Base-by-base conservation (phyloP, 148 eudicot species). In the Rhododendron henanense region DNA sequence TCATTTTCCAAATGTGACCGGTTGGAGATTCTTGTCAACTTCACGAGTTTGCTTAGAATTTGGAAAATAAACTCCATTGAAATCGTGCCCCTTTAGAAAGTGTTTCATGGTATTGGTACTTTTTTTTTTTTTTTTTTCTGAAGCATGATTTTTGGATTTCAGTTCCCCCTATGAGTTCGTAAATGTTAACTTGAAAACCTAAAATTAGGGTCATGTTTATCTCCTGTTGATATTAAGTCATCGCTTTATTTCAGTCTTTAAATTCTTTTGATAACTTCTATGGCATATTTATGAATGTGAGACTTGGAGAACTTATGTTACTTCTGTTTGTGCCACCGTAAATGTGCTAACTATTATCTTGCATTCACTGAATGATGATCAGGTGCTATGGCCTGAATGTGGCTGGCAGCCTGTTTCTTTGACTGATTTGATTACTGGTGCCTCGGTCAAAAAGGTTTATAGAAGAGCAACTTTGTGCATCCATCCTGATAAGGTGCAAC, bases 361-460 rank as follows among this genome's bases (percentile, higher is more conserved):
- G 1, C 10, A 33, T 82, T 23, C 77, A 2, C 83, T 85, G 44
- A 74, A 65, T 50, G 84, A 85, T 85, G 78, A 55, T 80, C 88
- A 97, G 99, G 99, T 97, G 83, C 94, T 97, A 81, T 97, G 99
- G 99, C 98, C 99, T 74, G 98, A 92, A 92, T 93, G 99, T 88
- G 99, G 99, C 74, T 97, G 99, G 99, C 98, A 95, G 87, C 96
- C 99, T 87, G 98, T 95, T 91, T 95, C 99, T 59, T 91, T 95
- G 93, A 97, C 98, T 18, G 99, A 97, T 90, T 89, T 97, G 89
- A 97, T 97, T 33, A 91, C 92, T 55, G 98, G 91, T 85, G 95
- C 94, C 18, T 87, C 94, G 19, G 99, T 97, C 50, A 97, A 95
- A 89, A 97, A 95, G 85, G 95, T 84, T 63, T 97, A 97, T 86